A percentile compares a stretch with the other conserved stretches of the same genome.
Conservation (phyloP, 768 basidiomycete genomes). For the Kwoniella heveanensis region DNA sequence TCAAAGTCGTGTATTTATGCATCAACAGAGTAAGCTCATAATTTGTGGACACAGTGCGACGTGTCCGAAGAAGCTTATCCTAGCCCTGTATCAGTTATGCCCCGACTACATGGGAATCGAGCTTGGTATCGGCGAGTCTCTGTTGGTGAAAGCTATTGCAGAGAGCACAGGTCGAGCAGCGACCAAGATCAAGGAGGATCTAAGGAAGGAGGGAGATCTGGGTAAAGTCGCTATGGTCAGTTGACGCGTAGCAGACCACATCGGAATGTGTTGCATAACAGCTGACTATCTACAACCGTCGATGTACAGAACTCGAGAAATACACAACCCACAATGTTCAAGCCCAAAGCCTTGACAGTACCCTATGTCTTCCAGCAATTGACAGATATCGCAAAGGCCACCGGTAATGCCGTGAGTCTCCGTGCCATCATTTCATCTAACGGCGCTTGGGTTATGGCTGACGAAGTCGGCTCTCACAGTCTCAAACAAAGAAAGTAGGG, state of each 20-base stretch:
- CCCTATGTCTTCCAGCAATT: conserved; percentile 86
- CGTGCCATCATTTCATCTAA: no score
- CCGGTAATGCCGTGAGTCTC: conserved; percentile 74
- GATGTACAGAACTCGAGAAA: conserved; percentile 79
- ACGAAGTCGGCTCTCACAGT: no score
- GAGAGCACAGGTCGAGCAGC: conserved; percentile 90
- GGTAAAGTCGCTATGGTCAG: conserved; percentile 93
- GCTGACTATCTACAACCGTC: conserved; percentile 1
- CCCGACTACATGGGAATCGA: conserved; percentile 95
- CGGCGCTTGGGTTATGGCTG: no score
- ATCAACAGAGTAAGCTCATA: conserved; percentile 86
- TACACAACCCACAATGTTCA: conserved; percentile 85
- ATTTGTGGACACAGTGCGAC: conserved; percentile 12
- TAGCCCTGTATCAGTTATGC: conserved; percentile 65
- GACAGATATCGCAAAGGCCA: conserved; percentile 81
- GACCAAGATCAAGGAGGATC: conserved; percentile 79
- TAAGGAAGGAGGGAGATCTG: conserved; percentile 92
- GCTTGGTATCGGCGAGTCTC: conserved; percentile 91
- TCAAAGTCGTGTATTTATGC: conserved; percentile 90
- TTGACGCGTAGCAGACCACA: conserved; percentile 57
- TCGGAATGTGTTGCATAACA: background rate
- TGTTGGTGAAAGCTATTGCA: conserved; percentile 91
- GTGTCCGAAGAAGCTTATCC: conserved; percentile 9
- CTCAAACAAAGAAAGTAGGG: conserved; percentile 90
- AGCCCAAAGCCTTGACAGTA: conserved; percentile 85